Base-by-base conservation (phyloP, 768 basidiomycete genomes). In the Boletus speciosus region DNA sequence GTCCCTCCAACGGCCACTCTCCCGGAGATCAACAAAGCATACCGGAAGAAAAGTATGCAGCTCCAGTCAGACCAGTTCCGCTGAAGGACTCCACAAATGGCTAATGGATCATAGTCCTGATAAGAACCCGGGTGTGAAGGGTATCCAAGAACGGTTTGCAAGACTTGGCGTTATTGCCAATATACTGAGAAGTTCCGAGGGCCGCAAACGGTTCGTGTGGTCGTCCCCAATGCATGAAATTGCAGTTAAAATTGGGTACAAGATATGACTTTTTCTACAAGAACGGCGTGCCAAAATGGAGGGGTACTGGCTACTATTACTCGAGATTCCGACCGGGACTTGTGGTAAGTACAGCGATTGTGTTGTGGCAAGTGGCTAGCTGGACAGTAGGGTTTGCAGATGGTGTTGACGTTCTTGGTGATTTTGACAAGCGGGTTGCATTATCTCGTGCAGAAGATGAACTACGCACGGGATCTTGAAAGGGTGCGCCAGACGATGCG, bases 251-350 rank as follows among this genome's bases (percentile, higher is more conserved):
- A 19, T 44, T 39, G 56, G 14, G 31, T n/a, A 31, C 19, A 56
- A 91, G 91, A 61, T 92, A 92, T 58, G 89, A 92, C 69, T 90
- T 90, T 70, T 99, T 98, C 80, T 90, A 90, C 78, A 94, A 96
- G 73, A 98, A 98, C 58, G 96, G 96, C 21, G 93, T 99, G 4
- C 96, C 96, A 0, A 90, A 81, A 67, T 99, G 96, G 96, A 80
- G 95, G 59, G 96, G 94, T 15, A 93, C 91, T 32, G 91, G 93
- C 41, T 98, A 98, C 73, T 98, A 98, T 71, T 99, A 98, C 71
- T 84, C 91, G 31, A 85, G 97, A 49, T 99, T 90, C 79, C 81
- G 96, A 31, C 96, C 96, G n/a, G 93, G 94, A 25, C 78, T 98
- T 56, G 83, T 83, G 55, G 89, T 89, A 62, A 58, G 82, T 68